Percentiles rank a stretch among this genome's conserved stretches.
Conservation (phyloP, 2,329 filamentous ascomycete species). For the Cladosporium cucumerinum region DNA sequence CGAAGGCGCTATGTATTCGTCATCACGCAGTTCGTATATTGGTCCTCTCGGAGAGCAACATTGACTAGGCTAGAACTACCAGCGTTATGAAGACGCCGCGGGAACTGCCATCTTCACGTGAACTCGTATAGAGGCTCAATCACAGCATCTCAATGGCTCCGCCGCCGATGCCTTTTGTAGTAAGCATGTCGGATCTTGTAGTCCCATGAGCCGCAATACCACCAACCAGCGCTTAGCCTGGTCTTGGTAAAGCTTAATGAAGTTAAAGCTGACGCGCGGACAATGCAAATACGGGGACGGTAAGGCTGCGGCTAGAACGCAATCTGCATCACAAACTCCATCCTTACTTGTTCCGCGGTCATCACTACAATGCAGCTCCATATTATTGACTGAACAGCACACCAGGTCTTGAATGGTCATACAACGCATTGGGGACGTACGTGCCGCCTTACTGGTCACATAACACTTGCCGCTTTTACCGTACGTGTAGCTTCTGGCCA, state of each 20-base stretch:
- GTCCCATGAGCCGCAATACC: neutral
- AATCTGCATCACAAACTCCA: neutral
- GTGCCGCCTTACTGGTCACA: neutral
- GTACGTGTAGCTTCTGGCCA: neutral
- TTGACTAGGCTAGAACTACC: neutral
- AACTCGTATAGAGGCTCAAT: neutral
- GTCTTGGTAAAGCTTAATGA: neutral
- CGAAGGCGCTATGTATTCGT: neutral
- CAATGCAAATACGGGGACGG: neutral
- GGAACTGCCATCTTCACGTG: neutral
- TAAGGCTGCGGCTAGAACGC: neutral
- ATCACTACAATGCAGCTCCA: neutral
- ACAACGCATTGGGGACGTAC: neutral
- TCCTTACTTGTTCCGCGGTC: neutral
- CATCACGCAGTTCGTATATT: neutral
- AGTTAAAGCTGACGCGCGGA: slow-evolving; percentile 1
- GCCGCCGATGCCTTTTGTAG: neutral
- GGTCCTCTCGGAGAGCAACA: neutral
- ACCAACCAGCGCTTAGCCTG: neutral
- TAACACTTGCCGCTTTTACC: neutral
- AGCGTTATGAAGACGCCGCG: neutral
- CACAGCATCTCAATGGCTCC: neutral
- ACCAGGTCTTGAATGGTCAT: neutral
- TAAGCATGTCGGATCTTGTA: neutral
- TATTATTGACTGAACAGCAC: neutral